A percentile compares a stretch with the other conserved stretches of the same genome.
These are phyloP conservation scores for Pleurotus sapidus DNA, from an alignment of 768 basidiomycete genomes.

Conservation along the genomic window DNA sequence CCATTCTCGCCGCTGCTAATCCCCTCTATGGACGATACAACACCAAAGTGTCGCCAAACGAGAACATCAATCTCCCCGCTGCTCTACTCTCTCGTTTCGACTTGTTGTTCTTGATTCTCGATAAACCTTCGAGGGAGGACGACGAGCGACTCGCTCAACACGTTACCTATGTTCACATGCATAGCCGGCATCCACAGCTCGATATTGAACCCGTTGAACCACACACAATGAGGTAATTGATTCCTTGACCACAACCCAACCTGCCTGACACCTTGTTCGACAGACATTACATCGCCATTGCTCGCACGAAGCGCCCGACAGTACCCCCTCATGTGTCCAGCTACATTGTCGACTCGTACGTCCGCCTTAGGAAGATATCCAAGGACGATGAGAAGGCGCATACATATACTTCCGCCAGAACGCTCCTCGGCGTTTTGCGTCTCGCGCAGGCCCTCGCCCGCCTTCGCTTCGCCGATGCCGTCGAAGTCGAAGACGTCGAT, in stretches of 20 bases:
- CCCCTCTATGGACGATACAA: constrained; percentile 98
- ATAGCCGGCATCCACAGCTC: constrained; percentile 83
- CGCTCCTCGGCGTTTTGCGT: constrained; percentile 90
- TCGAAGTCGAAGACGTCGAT: constrained; percentile 87
- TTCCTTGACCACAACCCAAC: not conserved
- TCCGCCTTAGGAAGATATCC: constrained; percentile 88
- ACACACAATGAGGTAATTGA: constrained; percentile 72
- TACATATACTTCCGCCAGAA: constrained; percentile 94
- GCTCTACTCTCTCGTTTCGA: constrained; percentile 96
- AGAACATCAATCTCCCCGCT: constrained; percentile 98
- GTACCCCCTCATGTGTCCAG: constrained; percentile 86
- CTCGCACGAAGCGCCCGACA: constrained; percentile 84
- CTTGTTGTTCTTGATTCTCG: constrained; percentile 92
- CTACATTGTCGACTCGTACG: constrained; percentile 95
- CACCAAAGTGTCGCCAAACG: constrained; percentile 94
- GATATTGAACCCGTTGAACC: constrained; percentile 86
- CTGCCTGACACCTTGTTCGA: not conserved
- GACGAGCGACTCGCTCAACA: constrained; percentile 96
- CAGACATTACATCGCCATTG: constrained; percentile 94
- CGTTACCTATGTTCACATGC: constrained; percentile 98
- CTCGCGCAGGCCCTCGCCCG: constrained; percentile 94
- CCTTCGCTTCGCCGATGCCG: constrained; percentile 77
- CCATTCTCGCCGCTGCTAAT: constrained; percentile 97
- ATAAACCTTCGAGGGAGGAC: constrained; percentile 92
- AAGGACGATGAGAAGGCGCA: constrained; percentile 93